A percentile compares a stretch with the other conserved stretches of the same genome.
These are phyloP conservation scores for Entomortierella chlamydospora DNA, from an alignment of 192 early-diverging fungal genomes.

Conservation along the genomic window DNA sequence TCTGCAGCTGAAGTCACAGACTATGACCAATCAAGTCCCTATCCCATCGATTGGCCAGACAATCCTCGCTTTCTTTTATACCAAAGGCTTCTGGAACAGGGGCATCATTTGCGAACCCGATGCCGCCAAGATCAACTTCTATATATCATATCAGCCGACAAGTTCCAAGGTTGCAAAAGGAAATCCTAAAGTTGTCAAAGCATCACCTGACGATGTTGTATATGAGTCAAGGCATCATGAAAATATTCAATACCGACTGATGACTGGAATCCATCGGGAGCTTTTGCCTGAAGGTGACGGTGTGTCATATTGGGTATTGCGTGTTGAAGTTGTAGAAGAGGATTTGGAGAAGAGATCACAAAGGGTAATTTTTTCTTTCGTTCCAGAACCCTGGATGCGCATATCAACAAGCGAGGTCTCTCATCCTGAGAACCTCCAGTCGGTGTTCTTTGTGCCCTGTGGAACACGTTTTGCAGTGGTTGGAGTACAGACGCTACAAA, in stretches of 20 bases:
- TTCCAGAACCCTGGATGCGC: constrained; percentile 54
- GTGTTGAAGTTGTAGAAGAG: constrained; percentile 36
- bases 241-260: constrained; percentile 21
- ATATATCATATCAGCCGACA: constrained; percentile 26
- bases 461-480: constrained; percentile 26
- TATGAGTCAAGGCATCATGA: constrained; percentile 21
- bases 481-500: constrained; percentile 41
- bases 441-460: constrained; percentile 28
- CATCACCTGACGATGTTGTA: constrained; percentile 7
- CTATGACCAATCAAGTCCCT: constrained; percentile 28
- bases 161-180: constrained; percentile 25
- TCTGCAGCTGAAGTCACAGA: constrained; percentile 40
- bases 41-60: constrained; percentile 38
- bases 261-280: constrained; percentile 29
- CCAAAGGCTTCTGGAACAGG: constrained; percentile 27
- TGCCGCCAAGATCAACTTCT: constrained; percentile 35
- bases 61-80: constrained; percentile 29
- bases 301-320: constrained; percentile 40
- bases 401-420: constrained; percentile 31
- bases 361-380: constrained; percentile 36
- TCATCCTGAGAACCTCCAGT: constrained; percentile 34
- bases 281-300: constrained; percentile 51
- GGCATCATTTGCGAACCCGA: constrained; percentile 44
- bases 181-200: constrained; percentile 9
- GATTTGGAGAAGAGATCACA: constrained; percentile 10